Evolutionary conservation across 1,284 basidiomycete genomes (phyloP), one percentile per base, ranked within the genome.

Genomic region (Malassezia obtusa): DNA sequence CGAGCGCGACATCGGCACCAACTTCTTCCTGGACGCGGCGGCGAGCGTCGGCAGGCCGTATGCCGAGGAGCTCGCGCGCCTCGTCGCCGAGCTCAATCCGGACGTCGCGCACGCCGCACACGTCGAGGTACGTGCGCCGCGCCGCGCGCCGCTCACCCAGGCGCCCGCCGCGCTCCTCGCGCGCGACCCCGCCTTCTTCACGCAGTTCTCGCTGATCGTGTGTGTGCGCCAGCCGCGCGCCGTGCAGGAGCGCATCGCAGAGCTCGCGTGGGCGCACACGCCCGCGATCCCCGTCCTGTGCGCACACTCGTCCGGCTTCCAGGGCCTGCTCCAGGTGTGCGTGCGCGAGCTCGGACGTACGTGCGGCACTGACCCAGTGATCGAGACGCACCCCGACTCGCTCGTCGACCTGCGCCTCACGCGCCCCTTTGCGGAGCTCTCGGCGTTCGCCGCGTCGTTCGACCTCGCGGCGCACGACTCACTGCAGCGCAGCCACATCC

Each of bases 361-460:
- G 59, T 59, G 7, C 3, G 7, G 4, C 14, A 12, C 19, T 36
- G 30, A 24, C 45, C 19, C 55, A 85, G 89, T 98, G 66, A 83
- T 94, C 65, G 90, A 96, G 69, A 88, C 86, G 15, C 94, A 98
- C 76, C 85, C 89, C 0, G 89, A 94, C 62, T 83, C 80, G 33
- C 56, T 67, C 7, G 60, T 66, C 19, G 67, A 69, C 8, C 79
- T 98, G 0, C 83, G 90, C 32, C 83, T 98, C 57, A 87, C 90
- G 75, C 81, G 83, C 50, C 86, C 92, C 0, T 96, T 95, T 79
- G 84, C 87, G 0, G 80, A 61, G 49, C 64, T 72, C 6, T 26
- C 57, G n/a, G 55, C 49, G 11, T 63, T 60, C 21, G 65, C 64
- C 3, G 35, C 48, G 15, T 36, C 45, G 8, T 65, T 63, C 28